phyloP scores from a whole-genome alignment of 2,329 filamentous ascomycete species.

The Penicillium sp. region DNA sequence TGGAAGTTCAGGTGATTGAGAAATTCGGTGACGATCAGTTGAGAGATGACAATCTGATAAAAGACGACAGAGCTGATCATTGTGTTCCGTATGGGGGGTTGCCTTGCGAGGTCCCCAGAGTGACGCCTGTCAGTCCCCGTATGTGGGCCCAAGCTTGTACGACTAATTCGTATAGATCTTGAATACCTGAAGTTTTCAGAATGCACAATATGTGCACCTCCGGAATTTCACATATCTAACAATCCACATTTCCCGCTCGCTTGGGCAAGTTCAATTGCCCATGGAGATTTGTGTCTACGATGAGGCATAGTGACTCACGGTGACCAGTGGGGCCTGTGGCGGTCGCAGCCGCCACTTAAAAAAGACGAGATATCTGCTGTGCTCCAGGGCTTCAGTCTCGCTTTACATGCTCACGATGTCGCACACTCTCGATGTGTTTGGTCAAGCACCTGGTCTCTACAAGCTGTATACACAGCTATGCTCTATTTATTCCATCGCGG shows the following conservation, averaged over 20 bases:
- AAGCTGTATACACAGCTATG: constrained; percentile 21
- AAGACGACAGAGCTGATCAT: neutral
- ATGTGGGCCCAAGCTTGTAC: too few species aligned
- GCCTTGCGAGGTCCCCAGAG: too few species aligned
- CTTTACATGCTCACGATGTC: neutral
- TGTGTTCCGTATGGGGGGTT: too few species aligned
- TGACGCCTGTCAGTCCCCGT: too few species aligned
- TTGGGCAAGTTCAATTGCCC: too few species aligned
- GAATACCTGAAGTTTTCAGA: too few species aligned
- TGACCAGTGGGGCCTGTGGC: neutral
- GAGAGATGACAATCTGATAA: neutral
- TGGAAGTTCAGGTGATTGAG: neutral
- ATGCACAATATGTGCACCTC: too few species aligned
- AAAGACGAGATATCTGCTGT: neutral
- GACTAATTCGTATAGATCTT: too few species aligned
- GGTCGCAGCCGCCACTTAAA: neutral
- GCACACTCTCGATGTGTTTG: constrained; percentile 11
- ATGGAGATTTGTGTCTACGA: neutral
- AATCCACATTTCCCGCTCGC: too few species aligned
- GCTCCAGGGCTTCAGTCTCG: neutral
- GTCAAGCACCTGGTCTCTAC: constrained; percentile 10
- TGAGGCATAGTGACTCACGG: constrained; percentile 1
- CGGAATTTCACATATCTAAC: too few species aligned
- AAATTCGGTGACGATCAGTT: neutral
- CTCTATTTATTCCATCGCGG: constrained; percentile 7